A percentile compares a stretch with the other conserved stretches of the same genome.
Evolutionary conservation across 2,329 filamentous ascomycete genomes (phyloP).

Genomic region (Lecanosticta acicola): DNA sequence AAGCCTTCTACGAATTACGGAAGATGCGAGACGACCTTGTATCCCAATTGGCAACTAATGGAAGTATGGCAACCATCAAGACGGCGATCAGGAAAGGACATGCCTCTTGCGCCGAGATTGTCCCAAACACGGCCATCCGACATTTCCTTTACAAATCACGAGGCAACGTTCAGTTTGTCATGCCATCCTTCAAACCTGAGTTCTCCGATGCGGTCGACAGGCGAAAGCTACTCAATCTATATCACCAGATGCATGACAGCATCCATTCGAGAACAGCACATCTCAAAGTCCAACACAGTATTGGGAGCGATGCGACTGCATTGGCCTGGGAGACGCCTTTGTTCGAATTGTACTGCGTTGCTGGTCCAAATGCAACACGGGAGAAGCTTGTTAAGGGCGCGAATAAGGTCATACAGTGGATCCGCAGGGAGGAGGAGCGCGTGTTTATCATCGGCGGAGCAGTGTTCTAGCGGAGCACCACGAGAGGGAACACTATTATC

Average conservation of each 20-base stretch:
- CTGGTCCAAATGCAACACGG: constrained; percentile 60
- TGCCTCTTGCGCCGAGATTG: constrained; percentile 65
- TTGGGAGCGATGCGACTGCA: constrained; percentile 67
- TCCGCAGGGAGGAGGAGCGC: constrained; percentile 83
- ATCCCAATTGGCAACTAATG: constrained; percentile 68
- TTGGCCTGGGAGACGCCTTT: constrained; percentile 86
- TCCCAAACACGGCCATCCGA: constrained; percentile 71
- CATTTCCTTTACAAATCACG: constrained; percentile 96
- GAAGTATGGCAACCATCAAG: constrained; percentile 68
- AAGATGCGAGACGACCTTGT: constrained; percentile 60
- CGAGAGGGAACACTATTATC: no score
- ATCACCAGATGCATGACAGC: constrained; percentile 75
- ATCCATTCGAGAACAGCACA: constrained; percentile 81
- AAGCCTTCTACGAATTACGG: constrained; percentile 86
- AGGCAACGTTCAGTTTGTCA: constrained; percentile 90
- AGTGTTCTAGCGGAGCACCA: constrained; percentile 54
- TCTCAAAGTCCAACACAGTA: constrained; percentile 78
- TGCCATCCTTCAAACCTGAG: constrained; percentile 71
- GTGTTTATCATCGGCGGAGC: constrained; percentile 97
- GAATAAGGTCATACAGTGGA: constrained; percentile 87
- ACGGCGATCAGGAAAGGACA: constrained; percentile 66
- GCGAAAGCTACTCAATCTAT: constrained; percentile 67
- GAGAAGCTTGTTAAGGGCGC: constrained; percentile 74
- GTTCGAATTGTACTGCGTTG: constrained; percentile 95
- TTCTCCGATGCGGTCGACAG: constrained; percentile 46